These are phyloP conservation scores for Leishmania gerbilli DNA, from an alignment of 208 protist species.

Conservation along the genomic window DNA sequence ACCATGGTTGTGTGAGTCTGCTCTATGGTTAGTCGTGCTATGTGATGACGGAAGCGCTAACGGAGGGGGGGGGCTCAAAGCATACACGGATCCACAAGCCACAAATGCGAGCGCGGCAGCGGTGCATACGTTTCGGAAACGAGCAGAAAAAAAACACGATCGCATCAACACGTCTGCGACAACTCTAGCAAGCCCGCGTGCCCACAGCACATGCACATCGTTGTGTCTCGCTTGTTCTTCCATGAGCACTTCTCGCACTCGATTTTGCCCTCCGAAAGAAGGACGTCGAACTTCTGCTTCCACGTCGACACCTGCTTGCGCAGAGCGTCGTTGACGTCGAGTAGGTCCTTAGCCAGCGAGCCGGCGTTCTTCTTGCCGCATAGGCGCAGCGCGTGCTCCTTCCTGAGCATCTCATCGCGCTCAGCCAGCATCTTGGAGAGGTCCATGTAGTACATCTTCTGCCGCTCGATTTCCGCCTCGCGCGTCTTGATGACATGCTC, in stretches of 20 bases:
- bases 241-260: constrained; percentile 79
- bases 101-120: neutral
- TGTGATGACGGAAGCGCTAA: neutral
- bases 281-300: constrained; percentile 61
- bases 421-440: constrained; percentile 67
- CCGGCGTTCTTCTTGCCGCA: constrained; percentile 64
- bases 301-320: constrained; percentile 48
- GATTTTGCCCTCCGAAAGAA: constrained; percentile 58
- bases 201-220: constrained; percentile 68
- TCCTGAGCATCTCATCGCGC: constrained; percentile 57
- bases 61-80: neutral
- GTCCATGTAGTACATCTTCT: constrained; percentile 60
- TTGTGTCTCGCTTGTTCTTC: constrained; percentile 49
- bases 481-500: constrained; percentile 44
- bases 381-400: constrained; percentile 61
- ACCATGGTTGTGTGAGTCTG: neutral
- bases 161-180: neutral
- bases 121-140: neutral
- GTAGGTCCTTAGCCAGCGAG: constrained; percentile 59
- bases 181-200: constrained; percentile 37
- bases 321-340: constrained; percentile 64
- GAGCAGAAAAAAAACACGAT: neutral
- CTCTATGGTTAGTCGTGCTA: neutral
- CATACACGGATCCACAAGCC: neutral
- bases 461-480: constrained; percentile 55